phyloP scores from a whole-genome alignment of 2,329 filamentous ascomycete genomes.

The Penicillium sp. region DNA sequence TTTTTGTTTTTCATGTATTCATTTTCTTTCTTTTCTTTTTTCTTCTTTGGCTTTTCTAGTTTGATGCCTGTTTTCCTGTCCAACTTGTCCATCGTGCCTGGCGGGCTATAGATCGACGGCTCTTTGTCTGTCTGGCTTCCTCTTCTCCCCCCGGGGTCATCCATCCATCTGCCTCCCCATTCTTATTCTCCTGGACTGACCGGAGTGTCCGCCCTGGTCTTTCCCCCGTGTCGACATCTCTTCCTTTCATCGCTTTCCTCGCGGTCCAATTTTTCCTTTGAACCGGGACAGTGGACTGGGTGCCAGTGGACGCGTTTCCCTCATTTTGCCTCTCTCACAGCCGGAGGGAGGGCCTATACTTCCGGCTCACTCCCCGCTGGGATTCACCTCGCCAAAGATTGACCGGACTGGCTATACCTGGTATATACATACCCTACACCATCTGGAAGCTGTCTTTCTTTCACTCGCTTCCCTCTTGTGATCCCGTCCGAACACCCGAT shows the following conservation, averaged over 20 bases:
- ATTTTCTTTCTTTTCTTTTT: not conserved
- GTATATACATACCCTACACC: not conserved
- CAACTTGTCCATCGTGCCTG: not conserved
- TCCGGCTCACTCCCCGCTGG: not conserved
- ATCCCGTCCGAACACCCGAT: slow-evolving; percentile 3
- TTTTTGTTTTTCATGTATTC: not conserved
- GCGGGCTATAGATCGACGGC: not conserved
- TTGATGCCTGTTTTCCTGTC: not conserved
- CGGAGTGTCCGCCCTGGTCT: not conserved
- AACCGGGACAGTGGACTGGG: slow-evolving; percentile 6
- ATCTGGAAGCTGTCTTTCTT: slow-evolving; percentile 5
- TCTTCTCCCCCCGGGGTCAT: not conserved
- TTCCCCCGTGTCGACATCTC: not conserved
- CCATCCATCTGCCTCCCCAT: not conserved
- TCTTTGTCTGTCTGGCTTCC: not conserved
- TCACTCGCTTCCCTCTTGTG: slow-evolving; percentile 13
- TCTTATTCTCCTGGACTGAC: not conserved
- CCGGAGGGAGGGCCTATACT: not conserved
- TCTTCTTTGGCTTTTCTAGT: not conserved
- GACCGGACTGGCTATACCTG: not conserved
- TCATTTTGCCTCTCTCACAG: not conserved
- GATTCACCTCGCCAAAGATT: not conserved
- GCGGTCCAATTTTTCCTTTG: slow-evolving; percentile 4
- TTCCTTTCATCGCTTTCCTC: slow-evolving; percentile 3
- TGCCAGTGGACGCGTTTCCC: slow-evolving; percentile 12